Conservation (phyloP, 257 asterid genomes). For the Forsythia viridissima region DNA sequence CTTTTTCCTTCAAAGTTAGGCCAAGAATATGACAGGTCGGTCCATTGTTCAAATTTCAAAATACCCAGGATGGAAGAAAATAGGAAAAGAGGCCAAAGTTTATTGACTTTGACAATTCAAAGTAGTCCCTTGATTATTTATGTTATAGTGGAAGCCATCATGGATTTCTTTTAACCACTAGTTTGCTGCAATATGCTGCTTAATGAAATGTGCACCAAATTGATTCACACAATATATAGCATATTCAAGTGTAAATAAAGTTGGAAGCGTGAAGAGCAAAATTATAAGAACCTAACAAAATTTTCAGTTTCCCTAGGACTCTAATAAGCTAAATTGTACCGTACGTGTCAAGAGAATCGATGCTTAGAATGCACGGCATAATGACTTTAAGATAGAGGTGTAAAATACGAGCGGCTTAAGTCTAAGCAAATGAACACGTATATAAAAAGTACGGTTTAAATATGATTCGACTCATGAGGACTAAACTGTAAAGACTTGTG, state of each 20-base stretch:
- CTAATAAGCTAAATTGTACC: no score
- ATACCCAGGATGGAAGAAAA: conserved; percentile 12
- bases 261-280: neutral
- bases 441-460: no score
- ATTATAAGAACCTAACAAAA: neutral
- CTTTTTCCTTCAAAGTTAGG: conserved; percentile 36
- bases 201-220: conserved; percentile 23
- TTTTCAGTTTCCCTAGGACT: neutral
- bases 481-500: no score
- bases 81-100: conserved; percentile 1
- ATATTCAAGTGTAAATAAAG: no score
- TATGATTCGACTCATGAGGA: no score
- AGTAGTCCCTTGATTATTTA: neutral
- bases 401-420: no score
- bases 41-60: conserved; percentile 27
- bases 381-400: neutral
- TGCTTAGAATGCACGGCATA: neutral
- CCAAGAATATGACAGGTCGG: conserved; percentile 29
- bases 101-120: conserved; percentile 29
- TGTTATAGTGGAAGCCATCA: neutral
- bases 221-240: no score
- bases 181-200: neutral
- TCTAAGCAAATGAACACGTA: no score
- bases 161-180: neutral
- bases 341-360: neutral